Evolutionary conservation across 768 basidiomycete genomes (phyloP).

Genomic region (Mycena floridula): DNA sequence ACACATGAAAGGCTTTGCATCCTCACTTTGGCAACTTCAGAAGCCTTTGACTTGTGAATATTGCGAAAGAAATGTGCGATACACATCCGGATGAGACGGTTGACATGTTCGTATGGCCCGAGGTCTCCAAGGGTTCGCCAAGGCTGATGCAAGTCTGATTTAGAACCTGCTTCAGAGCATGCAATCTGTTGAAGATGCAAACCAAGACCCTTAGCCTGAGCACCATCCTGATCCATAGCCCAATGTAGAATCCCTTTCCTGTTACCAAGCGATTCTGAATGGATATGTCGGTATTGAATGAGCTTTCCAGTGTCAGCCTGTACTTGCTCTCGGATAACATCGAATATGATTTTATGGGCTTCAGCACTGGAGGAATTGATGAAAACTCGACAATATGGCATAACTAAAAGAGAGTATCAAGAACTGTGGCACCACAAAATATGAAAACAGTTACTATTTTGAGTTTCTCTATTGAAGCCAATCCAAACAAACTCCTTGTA

Average conservation of each 20-base stretch:
- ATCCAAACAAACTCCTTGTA: neutral
- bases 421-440: neutral
- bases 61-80: no score
- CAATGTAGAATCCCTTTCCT: neutral
- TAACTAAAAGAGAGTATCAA: neutral
- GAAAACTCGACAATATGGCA: neutral
- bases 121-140: no score
- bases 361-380: neutral
- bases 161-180: neutral
- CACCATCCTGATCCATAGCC: neutral
- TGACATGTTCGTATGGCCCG: no score
- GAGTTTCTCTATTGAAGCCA: neutral
- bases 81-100: no score
- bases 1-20: no score
- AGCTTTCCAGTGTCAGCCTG: neutral
- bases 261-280: neutral
- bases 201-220: neutral
- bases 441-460: neutral
- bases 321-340: neutral
- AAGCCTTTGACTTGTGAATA: no score
- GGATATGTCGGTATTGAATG: neutral
- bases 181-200: neutral
- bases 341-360: neutral
- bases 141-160: neutral
- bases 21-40: no score